Conservation (phyloP, 2,329 filamentous ascomycete species). For the Trichoderma polysporum region DNA sequence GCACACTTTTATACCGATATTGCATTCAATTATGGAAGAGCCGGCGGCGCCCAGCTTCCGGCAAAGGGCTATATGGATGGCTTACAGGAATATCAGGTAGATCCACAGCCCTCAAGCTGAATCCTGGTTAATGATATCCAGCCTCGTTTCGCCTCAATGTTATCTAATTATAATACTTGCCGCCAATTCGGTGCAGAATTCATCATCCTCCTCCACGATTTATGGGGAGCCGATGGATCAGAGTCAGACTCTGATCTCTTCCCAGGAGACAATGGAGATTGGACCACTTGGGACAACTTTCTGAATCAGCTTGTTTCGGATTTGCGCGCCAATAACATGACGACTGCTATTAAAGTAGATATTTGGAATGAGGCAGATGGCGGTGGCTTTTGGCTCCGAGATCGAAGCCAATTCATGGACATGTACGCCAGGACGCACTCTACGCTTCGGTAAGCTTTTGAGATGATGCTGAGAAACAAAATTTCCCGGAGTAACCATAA, state of each 20-base stretch:
- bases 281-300: constrained; percentile 45
- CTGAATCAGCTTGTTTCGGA: constrained; percentile 39
- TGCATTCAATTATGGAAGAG: constrained; percentile 15
- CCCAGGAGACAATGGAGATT: constrained; percentile 52
- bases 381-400: constrained; percentile 14
- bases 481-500: background rate
- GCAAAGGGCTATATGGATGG: constrained; percentile 16
- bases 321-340: constrained; percentile 39
- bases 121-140: background rate
- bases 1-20: constrained; percentile 12
- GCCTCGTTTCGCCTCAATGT: constrained; percentile 42
- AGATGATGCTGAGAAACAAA: background rate
- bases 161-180: constrained; percentile 46
- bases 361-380: constrained; percentile 56
- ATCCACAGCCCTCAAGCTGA: too few species aligned
- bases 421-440: constrained; percentile 6
- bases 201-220: constrained; percentile 46
- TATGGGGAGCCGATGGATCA: constrained; percentile 49
- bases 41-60: constrained; percentile 12
- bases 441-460: background rate
- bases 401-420: constrained; percentile 4
- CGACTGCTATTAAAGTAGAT: constrained; percentile 43
- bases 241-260: constrained; percentile 38
- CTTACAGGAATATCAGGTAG: background rate
- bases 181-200: constrained; percentile 42